phyloP scores from a whole-genome alignment of 306 rosid genomes.

The Abrus precatorius region DNA sequence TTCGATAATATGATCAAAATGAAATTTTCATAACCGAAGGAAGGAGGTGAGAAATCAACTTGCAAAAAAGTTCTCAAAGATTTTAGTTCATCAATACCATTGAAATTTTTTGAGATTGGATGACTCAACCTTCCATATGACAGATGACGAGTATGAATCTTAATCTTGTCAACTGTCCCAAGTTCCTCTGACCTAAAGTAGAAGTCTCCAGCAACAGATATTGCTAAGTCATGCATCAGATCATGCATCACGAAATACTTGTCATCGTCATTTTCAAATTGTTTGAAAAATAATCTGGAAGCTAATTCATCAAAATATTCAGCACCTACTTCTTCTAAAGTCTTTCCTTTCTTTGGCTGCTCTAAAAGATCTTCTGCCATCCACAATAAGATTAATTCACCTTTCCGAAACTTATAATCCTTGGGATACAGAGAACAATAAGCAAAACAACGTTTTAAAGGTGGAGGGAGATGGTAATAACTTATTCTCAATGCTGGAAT shows the following conservation, averaged over 20 bases:
- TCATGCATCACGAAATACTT: too few relatives aligned
- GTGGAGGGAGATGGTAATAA: constrained; percentile 38
- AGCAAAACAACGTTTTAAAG: constrained; percentile 41
- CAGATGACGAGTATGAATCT: too few relatives aligned
- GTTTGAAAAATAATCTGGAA: too few relatives aligned
- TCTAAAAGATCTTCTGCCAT: too few relatives aligned
- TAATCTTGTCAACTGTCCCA: neutral
- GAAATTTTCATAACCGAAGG: neutral
- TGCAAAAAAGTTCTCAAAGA: constrained; percentile 36
- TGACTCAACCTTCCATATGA: neutral
- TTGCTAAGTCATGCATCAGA: neutral
- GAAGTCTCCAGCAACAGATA: neutral
- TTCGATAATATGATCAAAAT: neutral
- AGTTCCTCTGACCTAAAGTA: neutral
- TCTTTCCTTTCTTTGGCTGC: too few relatives aligned
- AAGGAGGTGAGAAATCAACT: neutral
- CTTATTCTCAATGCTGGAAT: constrained; percentile 21
- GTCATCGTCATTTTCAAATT: too few relatives aligned
- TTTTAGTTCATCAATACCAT: neutral
- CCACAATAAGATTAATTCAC: too few relatives aligned
- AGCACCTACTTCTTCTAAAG: too few relatives aligned
- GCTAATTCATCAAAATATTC: too few relatives aligned
- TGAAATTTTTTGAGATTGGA: neutral
- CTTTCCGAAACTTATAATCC: too few relatives aligned
- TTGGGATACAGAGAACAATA: too few relatives aligned